Conservation (phyloP, 441 rosid genomes). For the Pelargonium australe region DNA sequence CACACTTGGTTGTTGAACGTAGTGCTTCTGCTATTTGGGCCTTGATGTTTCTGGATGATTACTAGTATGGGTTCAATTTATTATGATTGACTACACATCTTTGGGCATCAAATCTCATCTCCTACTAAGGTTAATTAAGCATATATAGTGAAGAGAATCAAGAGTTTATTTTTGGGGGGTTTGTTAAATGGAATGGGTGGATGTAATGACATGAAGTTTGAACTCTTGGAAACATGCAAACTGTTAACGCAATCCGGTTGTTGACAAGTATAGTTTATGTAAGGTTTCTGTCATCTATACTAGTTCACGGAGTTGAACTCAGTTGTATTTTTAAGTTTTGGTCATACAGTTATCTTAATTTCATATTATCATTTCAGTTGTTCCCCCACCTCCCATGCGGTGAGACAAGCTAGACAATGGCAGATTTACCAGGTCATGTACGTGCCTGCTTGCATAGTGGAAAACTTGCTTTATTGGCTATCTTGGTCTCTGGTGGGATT, state of each 20-base stretch:
- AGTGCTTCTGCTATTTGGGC: no score
- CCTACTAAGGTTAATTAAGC: no score
- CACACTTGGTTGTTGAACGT: no score
- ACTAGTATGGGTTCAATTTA: no score
- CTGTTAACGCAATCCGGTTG: not conserved
- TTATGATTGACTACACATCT: no score
- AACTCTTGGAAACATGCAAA: not conserved
- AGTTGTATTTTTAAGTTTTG: not conserved
- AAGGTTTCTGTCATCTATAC: not conserved
- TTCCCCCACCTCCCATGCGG: slow-evolving; percentile 21
- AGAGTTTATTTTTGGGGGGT: not conserved
- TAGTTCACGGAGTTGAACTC: not conserved
- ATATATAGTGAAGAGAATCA: no score
- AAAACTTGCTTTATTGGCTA: slow-evolving; percentile 73
- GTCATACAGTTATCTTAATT: not conserved
- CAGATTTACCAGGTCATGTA: slow-evolving; percentile 67
- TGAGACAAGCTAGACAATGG: slow-evolving; percentile 46
- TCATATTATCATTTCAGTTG: slow-evolving; percentile 25
- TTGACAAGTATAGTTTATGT: not conserved
- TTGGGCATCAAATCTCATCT: no score
- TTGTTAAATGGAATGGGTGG: not conserved
- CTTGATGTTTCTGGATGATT: no score
- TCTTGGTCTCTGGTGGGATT: slow-evolving; percentile 79
- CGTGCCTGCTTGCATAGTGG: slow-evolving; percentile 75
- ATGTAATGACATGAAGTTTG: not conserved